A percentile compares a stretch with the other conserved stretches of the same genome.
These are phyloP conservation scores for Zymoseptoria crescenta DNA, from an alignment of 2,329 filamentous ascomycete species.

Conservation along the genomic window DNA sequence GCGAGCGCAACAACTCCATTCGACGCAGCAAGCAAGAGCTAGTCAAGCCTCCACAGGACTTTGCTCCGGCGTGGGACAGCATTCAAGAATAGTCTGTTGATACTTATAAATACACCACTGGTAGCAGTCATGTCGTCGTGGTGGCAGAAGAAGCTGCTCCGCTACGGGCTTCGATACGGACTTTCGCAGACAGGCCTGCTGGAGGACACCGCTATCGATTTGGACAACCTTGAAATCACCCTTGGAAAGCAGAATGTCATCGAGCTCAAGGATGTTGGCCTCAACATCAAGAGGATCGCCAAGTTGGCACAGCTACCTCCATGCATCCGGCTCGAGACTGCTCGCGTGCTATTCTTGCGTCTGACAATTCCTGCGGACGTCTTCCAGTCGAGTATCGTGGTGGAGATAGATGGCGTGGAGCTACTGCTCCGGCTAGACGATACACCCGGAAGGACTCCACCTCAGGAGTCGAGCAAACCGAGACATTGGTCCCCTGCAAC, in stretches of 20 bases:
- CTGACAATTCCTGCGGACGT: conserved; percentile 83
- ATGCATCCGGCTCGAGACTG: conserved; percentile 62
- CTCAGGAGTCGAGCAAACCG: conserved; percentile 32
- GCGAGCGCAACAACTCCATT: not conserved
- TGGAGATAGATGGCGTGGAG: conserved; percentile 75
- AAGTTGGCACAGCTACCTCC: conserved; percentile 55
- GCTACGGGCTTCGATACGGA: conserved; percentile 55
- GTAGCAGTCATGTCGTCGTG: conserved; percentile 29
- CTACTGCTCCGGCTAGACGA: conserved; percentile 41
- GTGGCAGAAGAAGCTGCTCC: conserved; percentile 75
- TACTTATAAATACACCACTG: too few relatives aligned
- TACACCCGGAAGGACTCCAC: conserved; percentile 3
- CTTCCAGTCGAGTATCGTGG: conserved; percentile 71
- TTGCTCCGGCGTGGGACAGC: not conserved
- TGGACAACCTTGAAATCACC: conserved; percentile 76
- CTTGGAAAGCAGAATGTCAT: conserved; percentile 75
- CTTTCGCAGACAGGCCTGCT: conserved; percentile 77
- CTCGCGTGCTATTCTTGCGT: conserved; percentile 66
- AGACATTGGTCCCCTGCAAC: conserved; percentile 19
- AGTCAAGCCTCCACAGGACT: not conserved
- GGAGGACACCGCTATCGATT: conserved; percentile 76
- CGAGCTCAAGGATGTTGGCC: conserved; percentile 77
- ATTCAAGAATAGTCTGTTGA: not conserved
- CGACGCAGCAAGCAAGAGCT: not conserved
- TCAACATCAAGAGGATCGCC: conserved; percentile 54